Percentiles rank a stretch among this genome's conserved stretches.
phyloP scores from a whole-genome alignment of 176 grass and related monocot species.

The Metroxylon sagu region DNA sequence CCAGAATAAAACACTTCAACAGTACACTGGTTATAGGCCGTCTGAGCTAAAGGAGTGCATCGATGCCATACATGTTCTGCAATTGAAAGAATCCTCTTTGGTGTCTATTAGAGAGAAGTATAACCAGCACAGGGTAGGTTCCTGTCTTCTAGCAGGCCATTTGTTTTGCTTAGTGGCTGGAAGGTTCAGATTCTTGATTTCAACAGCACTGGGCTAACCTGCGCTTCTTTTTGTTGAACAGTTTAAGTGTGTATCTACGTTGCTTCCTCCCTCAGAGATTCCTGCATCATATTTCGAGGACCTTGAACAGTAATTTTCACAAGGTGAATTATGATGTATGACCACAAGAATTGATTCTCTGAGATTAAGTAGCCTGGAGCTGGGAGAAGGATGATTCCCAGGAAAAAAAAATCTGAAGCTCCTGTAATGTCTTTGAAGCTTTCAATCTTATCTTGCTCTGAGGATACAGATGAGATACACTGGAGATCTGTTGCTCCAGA shows the following conservation, averaged over 20 bases:
- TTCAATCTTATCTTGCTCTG: too few relatives aligned
- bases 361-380: too few relatives aligned
- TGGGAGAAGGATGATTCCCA: too few relatives aligned
- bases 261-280: constrained; percentile 26
- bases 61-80: constrained; percentile 2
- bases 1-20: not conserved
- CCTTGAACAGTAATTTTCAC: not conserved
- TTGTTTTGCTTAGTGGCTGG: not conserved
- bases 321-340: too few relatives aligned
- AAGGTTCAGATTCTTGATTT: too few relatives aligned
- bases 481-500: too few relatives aligned
- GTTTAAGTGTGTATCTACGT: constrained; percentile 9
- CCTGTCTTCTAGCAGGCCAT: not conserved
- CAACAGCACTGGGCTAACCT: not conserved
- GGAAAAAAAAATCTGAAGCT: too few relatives aligned
- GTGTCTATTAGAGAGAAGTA: constrained; percentile 5
- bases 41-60: constrained; percentile 3
- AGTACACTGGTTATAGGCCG: not conserved
- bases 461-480: too few relatives aligned
- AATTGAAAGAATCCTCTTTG: not conserved
- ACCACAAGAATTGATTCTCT: too few relatives aligned
- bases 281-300: constrained; percentile 47
- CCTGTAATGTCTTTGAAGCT: too few relatives aligned
- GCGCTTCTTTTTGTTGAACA: not conserved
- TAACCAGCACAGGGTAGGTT: constrained; percentile 10